Conservation (phyloP, 495 filamentous ascomycete genomes). For the Letharia columbiana region DNA sequence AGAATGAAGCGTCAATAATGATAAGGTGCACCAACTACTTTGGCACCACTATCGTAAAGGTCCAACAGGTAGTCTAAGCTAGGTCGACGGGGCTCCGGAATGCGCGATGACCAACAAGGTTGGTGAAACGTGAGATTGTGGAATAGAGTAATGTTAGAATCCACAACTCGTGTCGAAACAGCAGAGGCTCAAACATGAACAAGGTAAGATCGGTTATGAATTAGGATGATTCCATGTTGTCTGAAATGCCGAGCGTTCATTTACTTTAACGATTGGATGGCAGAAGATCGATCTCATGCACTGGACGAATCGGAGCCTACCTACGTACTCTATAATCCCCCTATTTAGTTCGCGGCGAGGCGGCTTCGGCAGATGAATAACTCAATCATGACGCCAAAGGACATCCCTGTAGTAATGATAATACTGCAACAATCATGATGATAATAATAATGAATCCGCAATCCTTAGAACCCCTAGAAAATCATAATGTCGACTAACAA, state of each 20-base stretch:
- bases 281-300: neutral
- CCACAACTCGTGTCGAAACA: no score
- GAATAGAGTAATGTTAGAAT: no score
- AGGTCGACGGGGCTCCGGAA: neutral
- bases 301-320: neutral
- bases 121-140: neutral
- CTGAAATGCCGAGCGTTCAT: neutral
- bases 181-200: no score
- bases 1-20: no score
- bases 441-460: no score
- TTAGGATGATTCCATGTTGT: no score
- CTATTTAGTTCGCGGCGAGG: no score
- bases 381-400: neutral
- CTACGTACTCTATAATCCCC: no score
- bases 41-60: neutral
- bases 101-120: neutral
- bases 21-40: neutral
- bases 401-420: neutral
- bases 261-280: neutral
- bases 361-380: neutral
- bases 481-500: no score
- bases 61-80: neutral
- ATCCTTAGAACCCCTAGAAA: neutral
- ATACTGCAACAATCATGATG: no score
- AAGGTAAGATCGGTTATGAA: no score